A percentile compares a stretch with the other conserved stretches of the same genome.
Evolutionary conservation across 257 asterid species (phyloP).

Genomic region (Rubia yunnanensis): DNA sequence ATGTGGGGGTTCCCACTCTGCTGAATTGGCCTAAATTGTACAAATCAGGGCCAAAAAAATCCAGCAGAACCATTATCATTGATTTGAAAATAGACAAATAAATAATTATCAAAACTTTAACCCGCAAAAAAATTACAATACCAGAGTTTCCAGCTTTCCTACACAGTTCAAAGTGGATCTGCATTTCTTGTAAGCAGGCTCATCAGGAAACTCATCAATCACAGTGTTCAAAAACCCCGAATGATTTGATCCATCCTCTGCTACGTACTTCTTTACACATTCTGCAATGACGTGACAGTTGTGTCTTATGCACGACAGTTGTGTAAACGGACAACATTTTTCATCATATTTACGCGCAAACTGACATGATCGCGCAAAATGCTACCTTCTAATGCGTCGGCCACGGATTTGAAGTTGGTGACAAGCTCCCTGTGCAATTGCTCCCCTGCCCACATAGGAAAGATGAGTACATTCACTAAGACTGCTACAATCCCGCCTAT

Average conservation of each 20-base stretch:
- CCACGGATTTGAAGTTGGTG: constrained; percentile 40
- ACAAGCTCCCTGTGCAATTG: constrained; percentile 58
- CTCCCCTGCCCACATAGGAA: constrained; percentile 79
- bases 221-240: constrained; percentile 37
- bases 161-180: constrained; percentile 44
- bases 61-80: neutral
- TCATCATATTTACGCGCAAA: neutral
- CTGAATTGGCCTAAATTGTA: constrained; percentile 42
- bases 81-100: neutral
- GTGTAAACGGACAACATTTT: neutral
- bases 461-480: constrained; percentile 39
- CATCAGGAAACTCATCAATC: constrained; percentile 55
- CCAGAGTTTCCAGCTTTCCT: constrained; percentile 53
- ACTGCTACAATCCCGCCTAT: constrained; percentile 64
- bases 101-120: neutral
- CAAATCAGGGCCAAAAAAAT: neutral
- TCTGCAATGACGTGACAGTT: constrained; percentile 34
- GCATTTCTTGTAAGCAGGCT: constrained; percentile 58
- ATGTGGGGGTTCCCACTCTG: constrained; percentile 85
- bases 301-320: no score
- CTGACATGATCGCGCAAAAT: neutral
- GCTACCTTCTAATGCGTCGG: constrained; percentile 66
- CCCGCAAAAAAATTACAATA: constrained; percentile 15
- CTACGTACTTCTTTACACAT: constrained; percentile 59
- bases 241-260: constrained; percentile 41